A percentile compares a stretch with the other conserved stretches of the same genome.
These are phyloP conservation scores for Petrea volubilis DNA, from an alignment of 257 asterid species.

Conservation along the genomic window DNA sequence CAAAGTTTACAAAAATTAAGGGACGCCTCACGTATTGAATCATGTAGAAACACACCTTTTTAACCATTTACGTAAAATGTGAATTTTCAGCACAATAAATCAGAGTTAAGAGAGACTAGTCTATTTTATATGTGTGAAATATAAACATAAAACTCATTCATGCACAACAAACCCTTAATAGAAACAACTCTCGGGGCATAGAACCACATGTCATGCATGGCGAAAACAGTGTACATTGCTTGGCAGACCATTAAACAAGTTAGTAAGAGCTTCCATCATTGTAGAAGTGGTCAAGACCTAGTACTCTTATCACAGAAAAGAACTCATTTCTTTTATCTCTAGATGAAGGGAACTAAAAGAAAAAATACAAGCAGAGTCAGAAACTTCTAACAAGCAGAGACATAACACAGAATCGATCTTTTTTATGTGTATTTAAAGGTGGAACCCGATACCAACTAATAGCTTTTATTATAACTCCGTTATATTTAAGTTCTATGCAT, in stretches of 20 bases:
- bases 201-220: neutral
- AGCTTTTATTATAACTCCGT: neutral
- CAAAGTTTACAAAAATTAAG: neutral
- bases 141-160: too few relatives aligned
- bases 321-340: neutral
- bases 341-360: neutral
- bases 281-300: neutral
- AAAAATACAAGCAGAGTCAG: neutral
- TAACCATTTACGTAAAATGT: neutral
- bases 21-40: neutral
- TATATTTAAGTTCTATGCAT: neutral
- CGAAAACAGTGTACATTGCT: neutral
- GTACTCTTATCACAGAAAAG: neutral
- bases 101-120: neutral
- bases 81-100: neutral
- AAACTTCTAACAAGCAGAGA: neutral
- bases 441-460: neutral
- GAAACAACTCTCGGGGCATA: neutral
- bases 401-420: neutral
- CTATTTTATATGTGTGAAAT: neutral
- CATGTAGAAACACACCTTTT: neutral
- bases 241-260: too few relatives aligned
- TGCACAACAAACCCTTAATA: neutral
- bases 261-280: too few relatives aligned
- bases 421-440: too few relatives aligned